Percentiles rank a stretch among this genome's conserved stretches.
These are phyloP conservation scores for Ustilago loliicola DNA, from an alignment of 1,284 basidiomycete genomes.

Conservation along the genomic window DNA sequence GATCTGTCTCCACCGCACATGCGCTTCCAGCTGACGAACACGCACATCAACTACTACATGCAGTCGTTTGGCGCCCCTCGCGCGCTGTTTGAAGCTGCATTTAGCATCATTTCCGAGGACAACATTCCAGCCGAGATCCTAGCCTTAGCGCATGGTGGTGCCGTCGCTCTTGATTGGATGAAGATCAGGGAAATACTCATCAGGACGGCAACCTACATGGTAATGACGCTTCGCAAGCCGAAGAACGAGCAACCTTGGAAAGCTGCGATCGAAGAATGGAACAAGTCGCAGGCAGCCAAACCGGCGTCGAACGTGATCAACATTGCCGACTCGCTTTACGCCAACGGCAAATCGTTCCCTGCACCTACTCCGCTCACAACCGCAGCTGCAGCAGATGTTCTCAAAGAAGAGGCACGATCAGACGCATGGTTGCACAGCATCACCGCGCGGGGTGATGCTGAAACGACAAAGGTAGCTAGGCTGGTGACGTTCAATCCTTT, in stretches of 20 bases:
- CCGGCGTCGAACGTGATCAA: constrained; percentile 18
- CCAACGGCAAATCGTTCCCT: background rate
- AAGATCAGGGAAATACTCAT: constrained; percentile 37
- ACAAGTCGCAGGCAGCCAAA: constrained; percentile 9
- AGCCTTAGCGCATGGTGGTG: constrained; percentile 41
- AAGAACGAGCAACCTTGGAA: constrained; percentile 39
- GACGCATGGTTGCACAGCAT: constrained; percentile 28
- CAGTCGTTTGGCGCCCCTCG: constrained; percentile 29
- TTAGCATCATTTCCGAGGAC: constrained; percentile 40
- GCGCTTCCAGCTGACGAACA: constrained; percentile 50
- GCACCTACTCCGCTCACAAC: constrained; percentile 15
- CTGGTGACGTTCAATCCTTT: constrained; percentile 27
- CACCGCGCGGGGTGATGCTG: constrained; percentile 15
- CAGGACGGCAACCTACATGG: constrained; percentile 46
- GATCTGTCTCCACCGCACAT: constrained; percentile 28
- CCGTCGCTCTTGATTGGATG: constrained; percentile 35
- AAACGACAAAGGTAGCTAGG: constrained; percentile 34
- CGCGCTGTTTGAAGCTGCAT: constrained; percentile 31
- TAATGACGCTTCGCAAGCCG: constrained; percentile 29
- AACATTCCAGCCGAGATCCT: constrained; percentile 38
- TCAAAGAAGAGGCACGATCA: constrained; percentile 1
- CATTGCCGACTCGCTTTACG: constrained; percentile 23
- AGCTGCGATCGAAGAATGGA: constrained; percentile 30
- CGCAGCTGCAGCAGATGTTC: constrained; percentile 15
- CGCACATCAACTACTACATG: constrained; percentile 50